A percentile compares a stretch with the other conserved stretches of the same genome.
Evolutionary conservation across 1,139 yeast species (phyloP).

Genomic region (Taphrina communis): DNA sequence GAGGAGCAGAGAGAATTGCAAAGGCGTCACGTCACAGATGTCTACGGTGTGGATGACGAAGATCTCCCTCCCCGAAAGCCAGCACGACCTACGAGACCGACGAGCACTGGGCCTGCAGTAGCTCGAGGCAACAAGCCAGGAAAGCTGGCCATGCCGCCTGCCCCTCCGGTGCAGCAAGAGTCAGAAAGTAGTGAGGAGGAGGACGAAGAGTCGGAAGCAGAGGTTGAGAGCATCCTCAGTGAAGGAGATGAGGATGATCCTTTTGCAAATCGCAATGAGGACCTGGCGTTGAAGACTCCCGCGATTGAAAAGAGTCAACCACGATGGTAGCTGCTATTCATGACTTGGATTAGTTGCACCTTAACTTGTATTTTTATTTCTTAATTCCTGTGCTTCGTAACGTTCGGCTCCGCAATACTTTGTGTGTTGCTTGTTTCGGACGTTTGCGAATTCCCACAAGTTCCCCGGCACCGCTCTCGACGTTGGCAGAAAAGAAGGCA

Average conservation of each 20-base stretch:
- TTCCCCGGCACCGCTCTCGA: neutral
- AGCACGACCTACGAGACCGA: constrained; percentile 12
- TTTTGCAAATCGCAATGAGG: constrained; percentile 35
- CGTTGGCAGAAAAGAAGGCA: no score
- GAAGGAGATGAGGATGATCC: constrained; percentile 39
- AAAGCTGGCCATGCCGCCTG: neutral
- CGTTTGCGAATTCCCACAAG: neutral
- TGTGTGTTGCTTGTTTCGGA: neutral
- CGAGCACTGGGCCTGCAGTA: constrained; percentile 8
- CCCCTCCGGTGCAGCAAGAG: neutral
- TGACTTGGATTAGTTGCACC: no score
- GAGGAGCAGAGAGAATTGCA: constrained; percentile 41
- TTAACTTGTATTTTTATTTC: neutral
- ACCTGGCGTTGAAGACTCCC: constrained; percentile 32
- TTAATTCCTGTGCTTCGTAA: neutral
- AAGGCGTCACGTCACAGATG: constrained; percentile 23
- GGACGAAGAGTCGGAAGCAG: constrained; percentile 19
- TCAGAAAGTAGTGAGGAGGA: constrained; percentile 17
- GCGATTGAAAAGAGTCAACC: constrained; percentile 35
- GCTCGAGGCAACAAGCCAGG: constrained; percentile 3
- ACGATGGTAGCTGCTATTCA: constrained; percentile 11
- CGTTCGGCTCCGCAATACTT: neutral
- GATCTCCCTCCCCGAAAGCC: constrained; percentile 38
- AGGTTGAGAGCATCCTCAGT: constrained; percentile 17
- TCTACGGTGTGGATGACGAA: constrained; percentile 29